Conservation (phyloP, 306 rosid genomes). For the Crataegus laevigata region DNA sequence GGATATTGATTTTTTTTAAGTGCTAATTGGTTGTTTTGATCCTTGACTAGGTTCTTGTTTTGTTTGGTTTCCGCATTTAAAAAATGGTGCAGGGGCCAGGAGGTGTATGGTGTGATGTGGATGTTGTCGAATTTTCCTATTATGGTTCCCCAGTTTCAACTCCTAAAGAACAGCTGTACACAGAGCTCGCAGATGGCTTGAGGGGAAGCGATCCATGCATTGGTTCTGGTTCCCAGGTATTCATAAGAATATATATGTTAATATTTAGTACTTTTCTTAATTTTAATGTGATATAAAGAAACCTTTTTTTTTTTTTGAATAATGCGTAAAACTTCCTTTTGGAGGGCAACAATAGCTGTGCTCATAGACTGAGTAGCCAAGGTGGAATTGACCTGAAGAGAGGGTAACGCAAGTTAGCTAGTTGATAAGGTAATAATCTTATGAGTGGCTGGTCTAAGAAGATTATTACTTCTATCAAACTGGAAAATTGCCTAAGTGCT, state of each 20-base stretch:
- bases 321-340: neutral
- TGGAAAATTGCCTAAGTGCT: neutral
- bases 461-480: neutral
- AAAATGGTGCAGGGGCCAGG: slow-evolving; percentile 79
- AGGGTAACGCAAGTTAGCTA: neutral
- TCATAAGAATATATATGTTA: neutral
- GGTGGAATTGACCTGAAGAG: neutral
- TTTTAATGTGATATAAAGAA: too few species aligned
- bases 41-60: slow-evolving; percentile 1
- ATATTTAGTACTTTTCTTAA: neutral
- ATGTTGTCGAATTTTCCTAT: slow-evolving; percentile 96
- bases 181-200: slow-evolving; percentile 89
- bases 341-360: neutral
- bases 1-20: neutral
- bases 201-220: slow-evolving; percentile 79
- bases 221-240: slow-evolving; percentile 98
- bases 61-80: neutral
- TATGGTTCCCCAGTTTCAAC: slow-evolving; percentile 89
- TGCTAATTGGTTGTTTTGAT: neutral
- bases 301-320: too few species aligned
- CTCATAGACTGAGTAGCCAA: neutral
- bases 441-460: neutral
- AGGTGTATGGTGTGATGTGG: slow-evolving; percentile 99
- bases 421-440: neutral
- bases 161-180: slow-evolving; percentile 85